Base-by-base conservation (phyloP, 441 rosid species). In the Bocquillonia castaneifolia region DNA sequence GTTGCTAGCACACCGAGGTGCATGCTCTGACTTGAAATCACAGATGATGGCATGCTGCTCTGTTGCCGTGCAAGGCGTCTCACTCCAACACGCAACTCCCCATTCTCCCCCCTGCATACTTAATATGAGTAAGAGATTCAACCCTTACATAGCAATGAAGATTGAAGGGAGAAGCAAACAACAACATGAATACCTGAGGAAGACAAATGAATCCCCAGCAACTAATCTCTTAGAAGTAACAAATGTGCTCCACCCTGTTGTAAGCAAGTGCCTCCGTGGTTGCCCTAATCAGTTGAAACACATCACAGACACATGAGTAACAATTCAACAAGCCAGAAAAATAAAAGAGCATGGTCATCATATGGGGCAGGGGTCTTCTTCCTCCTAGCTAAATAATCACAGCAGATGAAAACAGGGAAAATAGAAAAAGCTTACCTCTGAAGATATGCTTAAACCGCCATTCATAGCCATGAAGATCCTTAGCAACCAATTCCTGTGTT, bases 1-100 rank as follows among this genome's bases (percentile, higher is more conserved):
- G 99, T 88, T 45, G 98, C 99, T 59, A 94, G 96, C 62, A 94
- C 96, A 72, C 99, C 99, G 32, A 92, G 82, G 72, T 88, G 98
- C 98, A 94, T 94, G 82, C 99, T 94, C 66, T 92, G 97, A 74
- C 98, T 86, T 28, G 99, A 94, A 63, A 94, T 94, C 61, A 94
- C 96, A 1, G 97, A 94, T 12, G 94, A 78, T 9, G 98, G 94
- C 91, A 90, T 87, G 48, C 79, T 75, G 68, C 88, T 80, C 55
- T 84, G 98, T 39, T 82, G 97, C 32, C 73, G 81, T 52, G 88
- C 81, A 64, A 83, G 74, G 32, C 89, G 90, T 42, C 97, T 80
- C 54, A 90, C 94, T 1, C 99, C 99, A 66, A 94, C 97, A 5
- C 95, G 79, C 74, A 94, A 54, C 63, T 88, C 94, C 47, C 91